These are phyloP conservation scores for Ambrosia hybrid DNA, from an alignment of 140 eudicot genomes.

Conservation along the genomic window DNA sequence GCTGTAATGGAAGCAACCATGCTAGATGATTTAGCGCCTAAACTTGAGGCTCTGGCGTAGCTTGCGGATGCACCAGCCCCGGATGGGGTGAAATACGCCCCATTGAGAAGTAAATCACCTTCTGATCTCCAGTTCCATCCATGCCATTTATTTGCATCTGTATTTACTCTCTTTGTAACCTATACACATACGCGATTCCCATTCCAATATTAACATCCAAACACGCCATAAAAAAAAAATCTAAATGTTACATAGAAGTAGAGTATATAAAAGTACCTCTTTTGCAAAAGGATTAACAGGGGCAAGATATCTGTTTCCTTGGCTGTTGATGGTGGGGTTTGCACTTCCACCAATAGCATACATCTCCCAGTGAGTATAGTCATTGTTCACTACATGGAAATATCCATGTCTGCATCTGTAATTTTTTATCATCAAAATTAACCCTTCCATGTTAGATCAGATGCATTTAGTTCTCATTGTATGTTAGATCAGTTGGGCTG, in stretches of 20 bases:
- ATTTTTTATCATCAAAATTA: not conserved
- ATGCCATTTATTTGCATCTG: slow-evolving; percentile 52
- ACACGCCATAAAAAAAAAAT: too few species aligned
- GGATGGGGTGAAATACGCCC: slow-evolving; percentile 82
- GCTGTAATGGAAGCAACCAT: slow-evolving; percentile 76
- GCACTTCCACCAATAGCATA: slow-evolving; percentile 83
- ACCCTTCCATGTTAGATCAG: too few species aligned
- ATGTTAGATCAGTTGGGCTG: too few species aligned
- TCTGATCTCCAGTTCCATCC: slow-evolving; percentile 37
- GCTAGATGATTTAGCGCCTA: slow-evolving; percentile 75
- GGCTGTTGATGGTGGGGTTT: slow-evolving; percentile 38
- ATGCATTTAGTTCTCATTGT: too few species aligned
- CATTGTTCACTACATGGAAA: slow-evolving; percentile 87
- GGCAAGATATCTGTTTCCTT: slow-evolving; percentile 83
- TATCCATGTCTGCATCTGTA: slow-evolving; percentile 88
- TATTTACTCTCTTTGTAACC: slow-evolving; percentile 85
- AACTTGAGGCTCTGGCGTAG: slow-evolving; percentile 81
- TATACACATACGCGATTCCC: not conserved
- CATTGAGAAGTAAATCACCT: slow-evolving; percentile 67
- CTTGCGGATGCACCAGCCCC: slow-evolving; percentile 88
- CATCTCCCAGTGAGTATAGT: slow-evolving; percentile 96
- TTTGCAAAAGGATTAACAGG: slow-evolving; percentile 70
- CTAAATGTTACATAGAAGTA: too few species aligned
- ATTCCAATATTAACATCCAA: too few species aligned
- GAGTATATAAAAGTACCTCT: slow-evolving; percentile 7